Evolutionary conservation across 305 asterid genomes (phyloP).

Genomic region (Solanum hybrid): DNA sequence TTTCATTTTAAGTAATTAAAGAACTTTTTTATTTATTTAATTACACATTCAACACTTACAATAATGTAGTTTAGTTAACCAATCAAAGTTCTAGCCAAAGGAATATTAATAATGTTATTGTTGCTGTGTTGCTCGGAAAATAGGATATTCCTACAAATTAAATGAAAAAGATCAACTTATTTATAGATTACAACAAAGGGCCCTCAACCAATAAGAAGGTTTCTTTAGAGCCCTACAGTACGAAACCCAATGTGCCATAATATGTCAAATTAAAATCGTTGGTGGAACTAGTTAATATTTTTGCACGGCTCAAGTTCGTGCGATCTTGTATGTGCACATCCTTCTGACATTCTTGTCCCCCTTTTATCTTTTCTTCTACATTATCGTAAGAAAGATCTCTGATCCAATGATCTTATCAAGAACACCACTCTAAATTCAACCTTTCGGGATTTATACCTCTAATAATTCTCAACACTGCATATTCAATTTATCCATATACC

Average conservation of each 20-base stretch:
- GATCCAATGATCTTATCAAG: not conserved
- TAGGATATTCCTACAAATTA: not conserved
- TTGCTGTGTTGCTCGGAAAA: not conserved
- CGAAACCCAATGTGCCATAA: not conserved
- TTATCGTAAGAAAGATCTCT: too few species aligned
- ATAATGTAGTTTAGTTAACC: not conserved
- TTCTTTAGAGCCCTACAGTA: not conserved
- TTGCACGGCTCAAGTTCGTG: not conserved
- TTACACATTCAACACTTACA: not conserved
- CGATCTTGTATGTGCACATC: not conserved
- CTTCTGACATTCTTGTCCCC: not conserved
- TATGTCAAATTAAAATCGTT: not conserved
- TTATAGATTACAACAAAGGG: not conserved
- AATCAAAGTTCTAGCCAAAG: not conserved
- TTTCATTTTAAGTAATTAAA: not conserved
- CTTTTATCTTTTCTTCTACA: not conserved
- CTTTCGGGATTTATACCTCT: not conserved
- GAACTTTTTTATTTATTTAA: not conserved
- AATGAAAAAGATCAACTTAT: not conserved
- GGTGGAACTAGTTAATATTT: not conserved
- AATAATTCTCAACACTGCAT: not conserved
- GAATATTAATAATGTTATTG: not conserved
- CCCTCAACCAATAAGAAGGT: not conserved
- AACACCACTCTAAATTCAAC: not conserved
- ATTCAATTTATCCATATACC: not conserved